Conservation (phyloP, 805 yeast species). For the Schwanniomyces sp. region DNA sequence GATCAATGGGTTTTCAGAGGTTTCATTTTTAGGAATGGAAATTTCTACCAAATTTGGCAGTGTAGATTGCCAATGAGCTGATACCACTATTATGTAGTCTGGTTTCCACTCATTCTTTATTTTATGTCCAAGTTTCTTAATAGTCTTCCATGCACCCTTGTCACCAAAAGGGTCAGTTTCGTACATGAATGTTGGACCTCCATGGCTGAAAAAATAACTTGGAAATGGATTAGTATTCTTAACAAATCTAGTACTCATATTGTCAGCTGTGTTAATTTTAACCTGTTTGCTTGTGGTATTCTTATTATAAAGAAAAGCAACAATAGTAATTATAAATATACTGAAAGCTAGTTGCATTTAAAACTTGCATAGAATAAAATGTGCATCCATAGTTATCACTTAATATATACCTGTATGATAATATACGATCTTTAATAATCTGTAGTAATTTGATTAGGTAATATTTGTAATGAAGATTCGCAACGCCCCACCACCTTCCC, state of each 20-base stretch:
- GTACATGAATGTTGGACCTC: slow-evolving; percentile 79
- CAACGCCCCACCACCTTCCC: background rate
- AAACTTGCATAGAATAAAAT: background rate
- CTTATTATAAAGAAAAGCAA: background rate
- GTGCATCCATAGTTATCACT: background rate
- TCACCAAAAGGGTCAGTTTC: slow-evolving; percentile 48
- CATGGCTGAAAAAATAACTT: slow-evolving; percentile 73
- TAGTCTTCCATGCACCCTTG: slow-evolving; percentile 60
- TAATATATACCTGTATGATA: background rate
- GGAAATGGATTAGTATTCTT: slow-evolving; percentile 43
- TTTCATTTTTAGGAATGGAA: slow-evolving; percentile 35
- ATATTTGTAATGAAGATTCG: background rate
- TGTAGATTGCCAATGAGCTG: slow-evolving; percentile 76
- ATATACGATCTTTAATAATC: background rate
- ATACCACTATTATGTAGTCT: slow-evolving; percentile 61
- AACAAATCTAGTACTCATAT: slow-evolving; percentile 5
- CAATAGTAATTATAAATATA: background rate
- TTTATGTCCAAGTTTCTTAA: slow-evolving; percentile 49
- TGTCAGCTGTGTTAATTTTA: background rate
- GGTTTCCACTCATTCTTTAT: slow-evolving; percentile 57
- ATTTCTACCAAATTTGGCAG: slow-evolving; percentile 46
- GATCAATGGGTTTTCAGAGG: slow-evolving; percentile 52
- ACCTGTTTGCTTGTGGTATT: background rate
- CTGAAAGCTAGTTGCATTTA: background rate
- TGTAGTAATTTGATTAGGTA: background rate